These are phyloP conservation scores for Zasmidium angulare DNA, from an alignment of 2,329 filamentous ascomycete genomes.

Conservation along the genomic window DNA sequence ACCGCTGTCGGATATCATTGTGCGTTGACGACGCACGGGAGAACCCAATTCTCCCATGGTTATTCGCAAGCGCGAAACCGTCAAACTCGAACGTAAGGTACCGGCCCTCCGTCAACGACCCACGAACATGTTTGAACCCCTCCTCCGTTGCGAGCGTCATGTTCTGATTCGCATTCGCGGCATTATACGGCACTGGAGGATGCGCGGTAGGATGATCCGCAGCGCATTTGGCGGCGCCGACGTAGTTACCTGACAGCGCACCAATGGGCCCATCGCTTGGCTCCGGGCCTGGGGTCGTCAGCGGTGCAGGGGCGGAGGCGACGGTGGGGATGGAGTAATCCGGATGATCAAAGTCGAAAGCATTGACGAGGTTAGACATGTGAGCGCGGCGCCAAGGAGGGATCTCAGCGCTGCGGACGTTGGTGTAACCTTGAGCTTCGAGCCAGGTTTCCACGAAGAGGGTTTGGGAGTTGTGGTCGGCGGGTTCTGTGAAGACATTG, in stretches of 20 bases:
- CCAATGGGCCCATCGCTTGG: constrained; percentile 1
- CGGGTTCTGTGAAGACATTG: constrained; percentile 55
- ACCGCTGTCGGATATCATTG: constrained; percentile 45
- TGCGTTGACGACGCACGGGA: constrained; percentile 37
- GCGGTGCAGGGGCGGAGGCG: constrained; percentile 43
- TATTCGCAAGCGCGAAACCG: constrained; percentile 39
- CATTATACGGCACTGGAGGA: constrained; percentile 51
- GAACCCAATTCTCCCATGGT: neutral
- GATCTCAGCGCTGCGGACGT: constrained; percentile 43
- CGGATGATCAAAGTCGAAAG: constrained; percentile 45
- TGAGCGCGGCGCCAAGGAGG: constrained; percentile 46
- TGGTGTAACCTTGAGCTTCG: constrained; percentile 40
- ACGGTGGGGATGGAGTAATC: constrained; percentile 50
- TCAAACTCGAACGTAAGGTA: constrained; percentile 51
- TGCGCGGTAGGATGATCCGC: constrained; percentile 35
- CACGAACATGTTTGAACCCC: constrained; percentile 54
- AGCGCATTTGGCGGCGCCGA: constrained; percentile 46
- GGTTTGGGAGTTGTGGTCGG: constrained; percentile 57
- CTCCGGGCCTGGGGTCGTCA: constrained; percentile 21
- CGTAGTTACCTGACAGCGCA: constrained; percentile 40
- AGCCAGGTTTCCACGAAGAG: constrained; percentile 56
- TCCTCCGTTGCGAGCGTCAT: constrained; percentile 46
- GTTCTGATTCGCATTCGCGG: constrained; percentile 36
- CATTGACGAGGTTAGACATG: constrained; percentile 49
- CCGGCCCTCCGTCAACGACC: constrained; percentile 54